Evolutionary conservation across 2,329 filamentous ascomycete species (phyloP), one percentile per base, ranked within the genome.

Genomic region (Furcasterigmium furcatum): DNA sequence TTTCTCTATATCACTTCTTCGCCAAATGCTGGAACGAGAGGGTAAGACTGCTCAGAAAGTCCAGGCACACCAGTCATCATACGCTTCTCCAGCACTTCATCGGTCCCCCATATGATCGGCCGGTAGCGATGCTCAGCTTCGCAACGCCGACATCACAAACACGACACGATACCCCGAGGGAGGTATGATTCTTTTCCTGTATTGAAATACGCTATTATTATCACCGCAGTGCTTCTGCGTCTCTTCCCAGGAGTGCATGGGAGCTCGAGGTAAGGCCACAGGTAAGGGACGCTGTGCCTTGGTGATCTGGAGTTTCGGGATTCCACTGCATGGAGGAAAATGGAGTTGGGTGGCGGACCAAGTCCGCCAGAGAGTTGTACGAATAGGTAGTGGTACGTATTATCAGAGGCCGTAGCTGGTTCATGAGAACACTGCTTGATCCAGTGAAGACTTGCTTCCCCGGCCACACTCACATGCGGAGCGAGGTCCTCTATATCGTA

Each of bases 371-470:
- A 27, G 7, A 7, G 12, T 48, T 50, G 48, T 50, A 49, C 38
- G 39, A 49, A 38, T 50, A 50, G 48, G 48, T 50, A 46, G 49
- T 27, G 24, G 12, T 27, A 27, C 24, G 7, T 27, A 27, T 27
- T 27, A 7, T 12, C 7, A 27, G 12, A 27, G 24, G 24, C 12
- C 12, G 24, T 7, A 12, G 24, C 7, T 27, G 7, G 24, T 12
- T 27, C 24, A 27, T 27, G 24, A 7, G 12, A 12, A 7, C 24
- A 27, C n/a, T n/a, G n/a, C n/a, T n/a, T n/a, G n/a, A n/a, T n/a
- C n/a, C n/a, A n/a, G n/a, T n/a, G n/a, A n/a, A n/a, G n/a, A n/a
- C n/a, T n/a, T n/a, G 24, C 24, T 12, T 27, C 12, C 24, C 12
- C 7, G 24, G 24, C 24, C 24, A 12, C 24, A 16, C 30, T n/a